phyloP scores from a whole-genome alignment of 176 grass and related monocot genomes.

The Carex scoparia region DNA sequence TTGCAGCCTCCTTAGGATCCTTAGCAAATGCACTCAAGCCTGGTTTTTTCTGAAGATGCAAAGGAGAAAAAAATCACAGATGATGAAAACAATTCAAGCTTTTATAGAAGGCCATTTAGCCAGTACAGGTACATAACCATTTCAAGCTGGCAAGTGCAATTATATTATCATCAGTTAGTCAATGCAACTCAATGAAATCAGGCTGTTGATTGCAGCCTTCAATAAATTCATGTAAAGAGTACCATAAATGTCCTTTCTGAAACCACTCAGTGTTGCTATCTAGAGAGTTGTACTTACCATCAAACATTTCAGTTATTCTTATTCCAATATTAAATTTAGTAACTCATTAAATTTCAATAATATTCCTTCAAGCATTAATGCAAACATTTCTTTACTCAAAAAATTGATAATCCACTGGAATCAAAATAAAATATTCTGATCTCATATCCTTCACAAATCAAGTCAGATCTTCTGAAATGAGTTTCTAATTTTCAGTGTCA shows the following conservation, averaged over 20 bases:
- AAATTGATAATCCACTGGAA: background rate
- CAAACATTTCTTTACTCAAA: background rate
- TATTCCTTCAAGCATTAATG: background rate
- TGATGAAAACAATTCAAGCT: background rate
- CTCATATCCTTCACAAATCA: background rate
- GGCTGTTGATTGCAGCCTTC: background rate
- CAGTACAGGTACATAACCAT: background rate
- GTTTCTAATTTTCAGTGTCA: background rate
- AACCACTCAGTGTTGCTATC: background rate
- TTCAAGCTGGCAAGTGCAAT: background rate
- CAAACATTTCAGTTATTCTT: background rate
- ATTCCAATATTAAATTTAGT: background rate
- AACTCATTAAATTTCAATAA: background rate
- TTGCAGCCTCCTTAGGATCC: constrained; percentile 77
- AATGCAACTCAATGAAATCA: background rate
- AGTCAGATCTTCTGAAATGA: background rate
- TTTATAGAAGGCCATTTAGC: background rate
- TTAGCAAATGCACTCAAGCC: constrained; percentile 72
- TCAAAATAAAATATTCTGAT: background rate
- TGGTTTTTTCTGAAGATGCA: constrained; percentile 53
- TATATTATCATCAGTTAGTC: background rate
- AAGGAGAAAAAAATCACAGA: constrained; percentile 21
- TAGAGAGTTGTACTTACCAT: background rate
- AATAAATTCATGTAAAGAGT: background rate
- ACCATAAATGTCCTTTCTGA: background rate